Conservation (phyloP, 345 rosid genomes). For the Iberis pinnata region DNA sequence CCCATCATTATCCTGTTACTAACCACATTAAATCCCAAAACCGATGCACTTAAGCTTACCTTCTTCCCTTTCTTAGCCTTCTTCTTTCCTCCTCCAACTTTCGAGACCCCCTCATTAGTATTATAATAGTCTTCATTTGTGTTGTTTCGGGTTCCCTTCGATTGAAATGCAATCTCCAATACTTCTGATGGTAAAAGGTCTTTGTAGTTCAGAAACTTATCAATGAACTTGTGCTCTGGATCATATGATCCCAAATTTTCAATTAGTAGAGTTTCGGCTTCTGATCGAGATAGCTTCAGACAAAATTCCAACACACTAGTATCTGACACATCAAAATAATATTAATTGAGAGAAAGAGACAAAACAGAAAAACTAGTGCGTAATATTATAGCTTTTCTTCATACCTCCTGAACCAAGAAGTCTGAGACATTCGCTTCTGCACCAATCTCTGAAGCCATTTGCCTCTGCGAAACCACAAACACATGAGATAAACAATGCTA, state of each 20-base stretch:
- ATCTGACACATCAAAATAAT: slow-evolving; percentile 33
- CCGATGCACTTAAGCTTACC: slow-evolving; percentile 73
- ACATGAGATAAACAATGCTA: slow-evolving; percentile 10
- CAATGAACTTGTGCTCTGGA: slow-evolving; percentile 73
- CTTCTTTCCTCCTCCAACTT: slow-evolving; percentile 72
- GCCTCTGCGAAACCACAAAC: slow-evolving; percentile 58
- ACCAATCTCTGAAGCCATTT: slow-evolving; percentile 90
- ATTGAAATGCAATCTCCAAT: slow-evolving; percentile 80
- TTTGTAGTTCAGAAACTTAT: slow-evolving; percentile 85
- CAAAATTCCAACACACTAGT: slow-evolving; percentile 88
- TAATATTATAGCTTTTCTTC: not conserved
- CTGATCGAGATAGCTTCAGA: slow-evolving; percentile 81
- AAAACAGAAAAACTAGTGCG: not conserved
- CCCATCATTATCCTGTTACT: slow-evolving; percentile 99
- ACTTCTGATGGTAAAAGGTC: slow-evolving; percentile 76
- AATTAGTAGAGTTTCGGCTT: slow-evolving; percentile 69
- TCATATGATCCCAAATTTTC: slow-evolving; percentile 74
- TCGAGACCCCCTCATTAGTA: slow-evolving; percentile 40
- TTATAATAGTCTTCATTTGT: slow-evolving; percentile 34
- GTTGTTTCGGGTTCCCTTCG: slow-evolving; percentile 36
- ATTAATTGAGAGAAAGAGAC: not conserved
- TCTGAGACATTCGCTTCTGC: slow-evolving; percentile 75
- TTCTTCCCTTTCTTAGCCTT: slow-evolving; percentile 89
- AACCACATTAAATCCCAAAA: slow-evolving; percentile 84
- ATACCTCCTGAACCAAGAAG: slow-evolving; percentile 83